phyloP scores from a whole-genome alignment of 2,329 filamentous ascomycete genomes.

The Penicillium sp. region DNA sequence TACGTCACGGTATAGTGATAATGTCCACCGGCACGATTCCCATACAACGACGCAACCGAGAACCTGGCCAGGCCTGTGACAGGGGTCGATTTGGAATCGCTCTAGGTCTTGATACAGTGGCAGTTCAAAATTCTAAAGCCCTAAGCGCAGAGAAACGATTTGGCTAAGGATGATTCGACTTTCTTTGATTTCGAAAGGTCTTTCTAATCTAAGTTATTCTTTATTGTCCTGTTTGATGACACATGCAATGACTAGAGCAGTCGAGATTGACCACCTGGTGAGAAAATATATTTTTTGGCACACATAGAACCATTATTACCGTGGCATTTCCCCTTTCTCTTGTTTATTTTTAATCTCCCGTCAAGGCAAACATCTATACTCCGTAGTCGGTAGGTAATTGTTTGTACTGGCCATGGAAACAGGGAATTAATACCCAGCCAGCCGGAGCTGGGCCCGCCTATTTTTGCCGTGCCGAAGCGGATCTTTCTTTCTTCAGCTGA shows the following conservation, averaged over 20 bases:
- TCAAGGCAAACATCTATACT: neutral
- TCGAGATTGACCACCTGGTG: no score
- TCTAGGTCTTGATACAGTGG: neutral
- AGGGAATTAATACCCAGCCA: neutral
- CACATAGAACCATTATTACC: no score
- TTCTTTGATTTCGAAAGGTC: neutral
- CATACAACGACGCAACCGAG: neutral
- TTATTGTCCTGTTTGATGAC: neutral
- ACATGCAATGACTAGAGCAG: no score
- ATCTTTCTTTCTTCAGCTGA: constrained; percentile 8
- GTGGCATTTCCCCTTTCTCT: neutral
- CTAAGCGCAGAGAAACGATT: neutral
- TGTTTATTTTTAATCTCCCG: neutral
- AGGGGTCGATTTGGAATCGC: neutral
- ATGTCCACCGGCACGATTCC: neutral
- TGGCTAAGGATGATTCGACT: neutral
- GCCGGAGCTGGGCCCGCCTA: constrained; percentile 1
- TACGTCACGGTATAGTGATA: neutral
- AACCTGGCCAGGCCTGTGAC: neutral
- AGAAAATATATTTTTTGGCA: no score
- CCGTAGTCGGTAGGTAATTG: neutral
- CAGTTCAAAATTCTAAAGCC: neutral
- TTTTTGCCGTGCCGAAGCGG: constrained; percentile 9
- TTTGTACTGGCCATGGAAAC: neutral
- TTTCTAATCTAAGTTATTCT: neutral